These are phyloP conservation scores for Arabis alpina DNA, from an alignment of 345 rosid genomes.

Conservation along the genomic window DNA sequence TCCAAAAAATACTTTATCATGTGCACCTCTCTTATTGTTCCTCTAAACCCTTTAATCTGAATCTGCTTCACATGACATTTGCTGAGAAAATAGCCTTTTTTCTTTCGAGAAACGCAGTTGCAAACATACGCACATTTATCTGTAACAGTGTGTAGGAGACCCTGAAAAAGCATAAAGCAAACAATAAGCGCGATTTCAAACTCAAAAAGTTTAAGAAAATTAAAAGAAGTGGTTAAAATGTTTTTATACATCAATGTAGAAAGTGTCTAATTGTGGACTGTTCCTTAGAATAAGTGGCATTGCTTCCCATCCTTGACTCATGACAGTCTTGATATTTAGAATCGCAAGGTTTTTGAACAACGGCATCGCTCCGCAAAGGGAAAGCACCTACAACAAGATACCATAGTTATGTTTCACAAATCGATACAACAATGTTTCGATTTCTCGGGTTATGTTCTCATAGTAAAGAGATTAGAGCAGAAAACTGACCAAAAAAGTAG, in stretches of 20 bases:
- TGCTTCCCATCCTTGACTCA: constrained; percentile 39
- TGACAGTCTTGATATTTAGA: neutral
- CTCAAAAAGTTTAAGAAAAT: no score
- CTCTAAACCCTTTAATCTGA: constrained; percentile 23
- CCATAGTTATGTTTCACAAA: no score
- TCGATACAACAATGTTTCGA: no score
- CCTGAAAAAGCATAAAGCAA: no score
- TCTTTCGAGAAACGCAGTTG: constrained; percentile 15
- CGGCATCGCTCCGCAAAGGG: constrained; percentile 14
- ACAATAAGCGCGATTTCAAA: no score
- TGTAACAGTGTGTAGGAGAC: no score
- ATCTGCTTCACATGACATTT: constrained; percentile 29
- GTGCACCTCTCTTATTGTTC: constrained; percentile 23
- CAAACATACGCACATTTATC: constrained; percentile 34
- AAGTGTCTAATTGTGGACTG: constrained; percentile 20
- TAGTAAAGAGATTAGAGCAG: no score
- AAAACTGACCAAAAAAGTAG: constrained; percentile 25
- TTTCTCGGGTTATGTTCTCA: no score
- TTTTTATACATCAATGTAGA: neutral
- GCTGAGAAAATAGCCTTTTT: constrained; percentile 16
- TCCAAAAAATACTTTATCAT: constrained; percentile 41
- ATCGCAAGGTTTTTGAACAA: constrained; percentile 6
- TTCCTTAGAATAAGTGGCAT: constrained; percentile 35
- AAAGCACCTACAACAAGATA: constrained; percentile 24
- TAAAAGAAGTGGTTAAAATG: no score